These are phyloP conservation scores for Cupressus sempervirens DNA, from an alignment of 75 land plant genomes.

Conservation along the genomic window DNA sequence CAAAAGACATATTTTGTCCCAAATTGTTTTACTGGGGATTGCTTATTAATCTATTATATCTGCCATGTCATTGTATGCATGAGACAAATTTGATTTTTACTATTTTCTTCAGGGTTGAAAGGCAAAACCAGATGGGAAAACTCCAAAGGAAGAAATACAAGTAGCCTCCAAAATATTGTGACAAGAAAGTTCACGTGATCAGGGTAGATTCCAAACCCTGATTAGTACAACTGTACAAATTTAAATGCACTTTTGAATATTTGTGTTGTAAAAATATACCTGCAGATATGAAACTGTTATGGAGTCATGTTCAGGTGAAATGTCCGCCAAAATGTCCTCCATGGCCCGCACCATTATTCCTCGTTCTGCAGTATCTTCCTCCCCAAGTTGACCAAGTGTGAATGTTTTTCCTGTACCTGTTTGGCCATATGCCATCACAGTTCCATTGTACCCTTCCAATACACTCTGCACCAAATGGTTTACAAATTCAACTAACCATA, in stretches of 20 bases:
- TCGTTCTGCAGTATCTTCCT: slow-evolving; percentile 85
- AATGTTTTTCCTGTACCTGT: slow-evolving; percentile 99
- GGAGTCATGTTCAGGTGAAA: slow-evolving; percentile 73
- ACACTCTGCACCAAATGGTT: slow-evolving; percentile 62
- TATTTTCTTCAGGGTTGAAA: background rate
- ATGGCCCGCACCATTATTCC: slow-evolving; percentile 99
- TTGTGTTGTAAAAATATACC: slow-evolving; percentile 30
- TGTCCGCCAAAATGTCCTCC: slow-evolving; percentile 89
- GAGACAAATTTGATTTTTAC: background rate
- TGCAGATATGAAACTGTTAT: slow-evolving; percentile 88
- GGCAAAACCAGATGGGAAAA: background rate
- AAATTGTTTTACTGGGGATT: background rate
- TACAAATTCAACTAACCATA: background rate
- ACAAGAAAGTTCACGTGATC: background rate
- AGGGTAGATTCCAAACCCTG: background rate
- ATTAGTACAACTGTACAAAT: background rate
- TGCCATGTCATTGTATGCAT: background rate
- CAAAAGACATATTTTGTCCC: background rate
- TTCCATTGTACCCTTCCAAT: slow-evolving; percentile 97
- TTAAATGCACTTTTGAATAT: background rate
- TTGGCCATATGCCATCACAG: slow-evolving; percentile 99
- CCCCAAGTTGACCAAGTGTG: slow-evolving; percentile 88
- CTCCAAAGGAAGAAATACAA: background rate
- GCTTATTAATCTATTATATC: background rate
- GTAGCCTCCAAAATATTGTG: background rate